phyloP scores from a whole-genome alignment of 345 rosid genomes.

The Hibiscus mutabilis region DNA sequence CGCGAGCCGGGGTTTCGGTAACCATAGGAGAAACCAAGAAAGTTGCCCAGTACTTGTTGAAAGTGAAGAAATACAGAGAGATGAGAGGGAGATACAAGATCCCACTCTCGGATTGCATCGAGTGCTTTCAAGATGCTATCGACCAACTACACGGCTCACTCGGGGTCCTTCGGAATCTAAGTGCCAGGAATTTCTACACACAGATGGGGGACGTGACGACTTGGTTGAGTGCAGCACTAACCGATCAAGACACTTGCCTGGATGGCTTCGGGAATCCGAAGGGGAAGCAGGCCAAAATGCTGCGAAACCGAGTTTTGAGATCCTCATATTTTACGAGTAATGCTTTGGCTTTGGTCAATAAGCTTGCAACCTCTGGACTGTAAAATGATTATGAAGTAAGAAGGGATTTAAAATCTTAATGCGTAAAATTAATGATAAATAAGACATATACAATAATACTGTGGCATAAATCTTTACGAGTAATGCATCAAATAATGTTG shows the following conservation, averaged over 20 bases:
- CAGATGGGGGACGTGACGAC: slow-evolving; percentile 64
- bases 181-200: slow-evolving; percentile 30
- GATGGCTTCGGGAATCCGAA: slow-evolving; percentile 55
- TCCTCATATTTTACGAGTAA: slow-evolving; percentile 55
- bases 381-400: background rate
- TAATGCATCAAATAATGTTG: background rate
- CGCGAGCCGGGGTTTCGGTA: slow-evolving; percentile 80
- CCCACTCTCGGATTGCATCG: slow-evolving; percentile 70
- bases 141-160: slow-evolving; percentile 66
- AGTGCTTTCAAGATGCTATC: slow-evolving; percentile 40
- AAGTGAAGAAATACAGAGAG: slow-evolving; percentile 18
- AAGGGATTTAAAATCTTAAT: background rate
- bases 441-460: background rate
- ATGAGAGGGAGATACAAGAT: slow-evolving; percentile 33
- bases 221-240: slow-evolving; percentile 67
- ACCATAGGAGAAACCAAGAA: slow-evolving; percentile 48
- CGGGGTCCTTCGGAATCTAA: slow-evolving; percentile 43
- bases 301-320: slow-evolving; percentile 30
- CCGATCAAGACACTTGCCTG: slow-evolving; percentile 65
- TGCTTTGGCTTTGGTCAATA: slow-evolving; percentile 75
- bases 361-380: slow-evolving; percentile 53
- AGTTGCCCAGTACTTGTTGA: slow-evolving; percentile 21
- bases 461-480: too few species aligned
- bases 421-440: background rate
- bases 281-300: slow-evolving; percentile 19